Evolutionary conservation across 768 basidiomycete genomes (phyloP).

Genomic region (Leccinum disarticulatum): DNA sequence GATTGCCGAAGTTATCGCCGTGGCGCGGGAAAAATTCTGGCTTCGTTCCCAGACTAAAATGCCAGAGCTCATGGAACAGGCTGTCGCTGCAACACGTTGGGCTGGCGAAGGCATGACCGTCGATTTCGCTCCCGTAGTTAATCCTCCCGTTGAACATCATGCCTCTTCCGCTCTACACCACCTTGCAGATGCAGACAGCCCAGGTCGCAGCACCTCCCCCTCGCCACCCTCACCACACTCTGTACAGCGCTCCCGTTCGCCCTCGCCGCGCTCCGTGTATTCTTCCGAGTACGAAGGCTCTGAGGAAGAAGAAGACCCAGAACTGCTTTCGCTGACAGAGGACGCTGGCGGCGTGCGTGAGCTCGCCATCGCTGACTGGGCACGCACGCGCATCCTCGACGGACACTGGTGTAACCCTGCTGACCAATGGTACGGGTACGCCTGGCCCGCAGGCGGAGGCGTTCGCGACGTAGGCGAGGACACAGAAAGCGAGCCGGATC

Average conservation of each 20-base stretch:
- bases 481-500: slow-evolving; percentile 30
- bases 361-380: slow-evolving; percentile 71
- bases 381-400: slow-evolving; percentile 66
- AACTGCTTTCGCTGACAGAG: slow-evolving; percentile 44
- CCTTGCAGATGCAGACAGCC: slow-evolving; percentile 13
- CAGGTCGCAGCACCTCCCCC: slow-evolving; percentile 26
- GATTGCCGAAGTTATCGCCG: slow-evolving; percentile 55
- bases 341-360: slow-evolving; percentile 46
- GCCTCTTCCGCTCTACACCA: slow-evolving; percentile 7
- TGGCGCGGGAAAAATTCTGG: slow-evolving; percentile 75
- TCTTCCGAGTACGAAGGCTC: slow-evolving; percentile 36
- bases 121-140: slow-evolving; percentile 24
- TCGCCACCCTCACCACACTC: slow-evolving; percentile 29
- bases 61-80: slow-evolving; percentile 64
- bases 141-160: slow-evolving; percentile 8
- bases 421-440: slow-evolving; percentile 60
- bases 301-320: slow-evolving; percentile 46
- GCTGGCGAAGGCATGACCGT: slow-evolving; percentile 37
- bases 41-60: slow-evolving; percentile 63
- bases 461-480: slow-evolving; percentile 26
- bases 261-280: slow-evolving; percentile 30
- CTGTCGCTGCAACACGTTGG: slow-evolving; percentile 57
- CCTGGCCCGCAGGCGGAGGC: slow-evolving; percentile 40
- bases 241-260: slow-evolving; percentile 30
- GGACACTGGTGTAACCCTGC: slow-evolving; percentile 77